Evolutionary conservation across 2,329 filamentous ascomycete species (phyloP), one percentile per base, ranked within the genome.

Genomic region (Diaporthe helianthi): DNA sequence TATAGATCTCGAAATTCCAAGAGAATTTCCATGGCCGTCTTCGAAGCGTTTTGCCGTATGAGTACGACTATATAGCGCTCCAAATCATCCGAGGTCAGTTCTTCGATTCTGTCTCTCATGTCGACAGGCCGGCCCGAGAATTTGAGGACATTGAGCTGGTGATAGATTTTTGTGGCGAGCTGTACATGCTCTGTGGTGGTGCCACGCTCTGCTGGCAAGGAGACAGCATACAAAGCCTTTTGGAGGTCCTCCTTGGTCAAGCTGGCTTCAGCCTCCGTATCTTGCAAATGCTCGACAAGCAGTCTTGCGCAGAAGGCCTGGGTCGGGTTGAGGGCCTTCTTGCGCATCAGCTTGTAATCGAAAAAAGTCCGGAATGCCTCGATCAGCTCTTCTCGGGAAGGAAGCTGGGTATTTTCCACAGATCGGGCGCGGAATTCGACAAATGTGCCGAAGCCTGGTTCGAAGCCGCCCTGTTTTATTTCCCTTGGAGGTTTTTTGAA

Each of bases 361-460:
- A 95, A 89, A 72, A 94, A 90, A 12, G 83, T 80, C 67, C 81
- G 83, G 78, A 92, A 90, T 6, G 92, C 92, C 44, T 86, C 82
- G 0, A 88, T 79, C 2, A 97, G 82, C 41, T 92, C 87, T n/a
- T 84, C 78, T 3, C 84, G 81, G 0, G 87, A 79, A 19, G 93
- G 93, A 12, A 88, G 86, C 41, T 93, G 87, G 44, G 89, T 83
- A 64, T 87, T 85, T 68, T 92, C 86, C 64, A 86, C 84, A 73
- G 90, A 81, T 71, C 88, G 86, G 73, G 87, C 87, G 65, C 87
- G 83, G 78, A 93, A 86, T 69, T 92, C 86, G 74, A 92, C 86
- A 81, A 97, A 87, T 19, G 86, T 86, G 72, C 89, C 88, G 75
- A 94, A 87, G 65, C 93, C 94, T 0, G 88, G 91, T 75, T 89